These are phyloP conservation scores for Xylaria sp. DNA, from an alignment of 2,329 filamentous ascomycete species.

Conservation along the genomic window DNA sequence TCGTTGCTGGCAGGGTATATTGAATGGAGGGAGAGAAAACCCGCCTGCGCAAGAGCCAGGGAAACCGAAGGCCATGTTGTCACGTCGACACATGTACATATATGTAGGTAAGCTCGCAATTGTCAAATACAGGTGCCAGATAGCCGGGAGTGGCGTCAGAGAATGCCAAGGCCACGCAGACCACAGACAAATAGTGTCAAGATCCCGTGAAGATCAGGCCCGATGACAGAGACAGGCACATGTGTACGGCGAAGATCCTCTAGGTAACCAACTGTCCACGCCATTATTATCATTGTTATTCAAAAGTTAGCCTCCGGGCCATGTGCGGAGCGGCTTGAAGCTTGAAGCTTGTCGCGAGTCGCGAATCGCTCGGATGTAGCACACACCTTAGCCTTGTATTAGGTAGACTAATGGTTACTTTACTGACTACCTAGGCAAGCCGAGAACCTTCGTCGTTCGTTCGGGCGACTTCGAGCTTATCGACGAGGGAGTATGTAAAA, in stretches of 20 bases:
- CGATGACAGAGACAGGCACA: not conserved
- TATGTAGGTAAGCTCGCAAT: not conserved
- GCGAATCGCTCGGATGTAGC: not conserved
- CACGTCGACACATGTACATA: not conserved
- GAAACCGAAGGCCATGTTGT: not conserved
- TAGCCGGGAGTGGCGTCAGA: conserved; percentile 27
- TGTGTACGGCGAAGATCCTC: not conserved
- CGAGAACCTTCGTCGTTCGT: too few relatives aligned
- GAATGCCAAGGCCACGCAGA: conserved; percentile 19
- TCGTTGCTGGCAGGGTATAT: too few relatives aligned
- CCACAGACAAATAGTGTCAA: conserved; percentile 17
- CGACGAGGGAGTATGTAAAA: too few relatives aligned
- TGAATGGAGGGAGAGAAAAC: too few relatives aligned
- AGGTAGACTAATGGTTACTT: too few relatives aligned
- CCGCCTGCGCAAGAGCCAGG: not conserved
- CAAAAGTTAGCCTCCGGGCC: not conserved
- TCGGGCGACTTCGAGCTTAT: too few relatives aligned
- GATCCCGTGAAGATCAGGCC: conserved; percentile 20
- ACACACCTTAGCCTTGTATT: too few relatives aligned
- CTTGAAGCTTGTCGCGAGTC: too few relatives aligned
- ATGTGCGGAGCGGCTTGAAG: not conserved
- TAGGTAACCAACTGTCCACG: not conserved
- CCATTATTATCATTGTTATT: not conserved
- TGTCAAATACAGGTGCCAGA: conserved; percentile 20
- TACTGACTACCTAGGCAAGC: too few relatives aligned